Conservation (phyloP, 306 rosid species). For the Cucumis cinereus region DNA sequence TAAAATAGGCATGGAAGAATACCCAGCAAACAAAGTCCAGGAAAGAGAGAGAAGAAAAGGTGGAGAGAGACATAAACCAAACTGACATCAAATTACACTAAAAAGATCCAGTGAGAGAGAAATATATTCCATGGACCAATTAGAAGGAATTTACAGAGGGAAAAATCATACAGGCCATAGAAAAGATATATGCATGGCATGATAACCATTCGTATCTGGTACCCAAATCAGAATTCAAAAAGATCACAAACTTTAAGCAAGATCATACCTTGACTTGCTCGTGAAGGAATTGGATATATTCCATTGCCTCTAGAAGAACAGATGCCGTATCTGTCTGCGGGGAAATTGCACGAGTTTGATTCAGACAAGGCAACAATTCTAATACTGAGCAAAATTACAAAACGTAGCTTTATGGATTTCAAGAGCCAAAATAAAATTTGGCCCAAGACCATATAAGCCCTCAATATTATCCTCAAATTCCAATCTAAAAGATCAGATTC, state of each 20-base stretch:
- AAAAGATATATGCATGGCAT: background rate
- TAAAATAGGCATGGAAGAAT: background rate
- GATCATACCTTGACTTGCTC: constrained; percentile 87
- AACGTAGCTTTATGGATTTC: background rate
- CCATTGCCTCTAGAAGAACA: constrained; percentile 87
- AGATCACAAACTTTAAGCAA: background rate
- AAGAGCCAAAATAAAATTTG: background rate
- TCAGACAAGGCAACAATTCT: background rate
- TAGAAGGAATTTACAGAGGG: background rate
- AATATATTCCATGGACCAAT: background rate
- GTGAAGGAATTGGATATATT: constrained; percentile 82
- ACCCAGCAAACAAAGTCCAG: background rate
- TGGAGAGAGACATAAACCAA: background rate
- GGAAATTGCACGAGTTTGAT: background rate
- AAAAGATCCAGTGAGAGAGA: background rate
- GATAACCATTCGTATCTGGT: background rate
- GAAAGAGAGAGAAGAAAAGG: background rate
- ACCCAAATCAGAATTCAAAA: constrained; percentile 2
- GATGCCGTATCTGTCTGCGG: constrained; percentile 99
- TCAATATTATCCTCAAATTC: background rate
- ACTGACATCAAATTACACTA: background rate
- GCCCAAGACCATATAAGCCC: background rate
- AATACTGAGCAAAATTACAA: background rate
- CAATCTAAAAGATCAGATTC: background rate
- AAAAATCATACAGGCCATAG: background rate